These are phyloP conservation scores for Cocos nucifera DNA, from an alignment of 176 grass and related monocot species.

Conservation along the genomic window DNA sequence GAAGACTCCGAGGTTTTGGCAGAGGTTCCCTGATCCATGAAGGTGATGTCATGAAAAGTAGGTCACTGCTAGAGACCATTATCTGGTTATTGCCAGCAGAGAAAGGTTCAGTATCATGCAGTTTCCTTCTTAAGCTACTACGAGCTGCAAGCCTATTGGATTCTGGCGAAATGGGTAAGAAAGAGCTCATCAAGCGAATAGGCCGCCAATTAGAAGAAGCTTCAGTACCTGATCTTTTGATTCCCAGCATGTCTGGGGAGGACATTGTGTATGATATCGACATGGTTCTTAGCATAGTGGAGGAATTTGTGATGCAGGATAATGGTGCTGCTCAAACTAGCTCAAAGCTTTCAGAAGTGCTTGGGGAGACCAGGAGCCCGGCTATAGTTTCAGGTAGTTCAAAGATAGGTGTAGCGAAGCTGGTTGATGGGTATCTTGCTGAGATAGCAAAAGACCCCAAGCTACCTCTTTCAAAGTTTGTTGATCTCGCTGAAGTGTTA, in stretches of 20 bases:
- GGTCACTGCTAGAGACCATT: constrained; percentile 72
- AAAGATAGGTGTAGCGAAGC: constrained; percentile 57
- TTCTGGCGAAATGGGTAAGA: constrained; percentile 59
- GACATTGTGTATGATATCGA: constrained; percentile 69
- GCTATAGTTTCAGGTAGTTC: constrained; percentile 42
- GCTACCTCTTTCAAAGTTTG: constrained; percentile 58
- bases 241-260: constrained; percentile 62
- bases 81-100: constrained; percentile 70
- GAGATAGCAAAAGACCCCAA: constrained; percentile 83
- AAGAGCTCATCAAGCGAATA: constrained; percentile 82
- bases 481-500: constrained; percentile 65
- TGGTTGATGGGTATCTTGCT: constrained; percentile 75
- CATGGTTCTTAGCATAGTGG: constrained; percentile 74
- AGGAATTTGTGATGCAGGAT: constrained; percentile 78
- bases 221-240: constrained; percentile 68
- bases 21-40: constrained; percentile 71
- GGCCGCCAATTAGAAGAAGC: constrained; percentile 79
- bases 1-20: constrained; percentile 52
- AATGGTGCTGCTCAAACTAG: constrained; percentile 32
- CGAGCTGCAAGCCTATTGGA: constrained; percentile 60
- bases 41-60: constrained; percentile 41
- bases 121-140: constrained; percentile 87
- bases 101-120: constrained; percentile 82
- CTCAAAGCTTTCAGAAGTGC: constrained; percentile 9
- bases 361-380: constrained; percentile 35